Evolutionary conservation across 2,329 filamentous ascomycete genomes (phyloP).

Genomic region (Epichloe gansuensis): DNA sequence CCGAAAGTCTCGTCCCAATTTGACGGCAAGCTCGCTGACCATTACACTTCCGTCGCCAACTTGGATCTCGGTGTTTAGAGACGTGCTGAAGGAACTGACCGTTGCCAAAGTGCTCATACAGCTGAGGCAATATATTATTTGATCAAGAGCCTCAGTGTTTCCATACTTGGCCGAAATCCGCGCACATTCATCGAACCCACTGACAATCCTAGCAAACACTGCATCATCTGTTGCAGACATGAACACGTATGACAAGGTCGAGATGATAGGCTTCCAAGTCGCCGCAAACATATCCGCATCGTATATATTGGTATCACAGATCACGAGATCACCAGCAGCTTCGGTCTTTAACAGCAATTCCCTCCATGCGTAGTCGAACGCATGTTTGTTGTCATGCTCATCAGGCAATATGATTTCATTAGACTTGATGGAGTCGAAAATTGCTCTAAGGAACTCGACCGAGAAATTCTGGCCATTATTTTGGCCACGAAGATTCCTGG

Average conservation of each 20-base stretch:
- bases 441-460: constrained; percentile 68
- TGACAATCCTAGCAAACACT: constrained; percentile 85
- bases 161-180: constrained; percentile 79
- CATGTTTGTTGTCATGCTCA: constrained; percentile 92
- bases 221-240: constrained; percentile 96
- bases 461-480: constrained; percentile 80
- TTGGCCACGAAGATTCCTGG: constrained; percentile 78
- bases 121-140: constrained; percentile 81
- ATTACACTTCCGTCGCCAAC: constrained; percentile 86
- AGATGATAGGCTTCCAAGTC: constrained; percentile 90
- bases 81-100: constrained; percentile 64
- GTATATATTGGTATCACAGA: constrained; percentile 86
- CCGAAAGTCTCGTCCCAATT: constrained; percentile 85
- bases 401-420: constrained; percentile 96
- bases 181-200: constrained; percentile 92
- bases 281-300: constrained; percentile 96
- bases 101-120: constrained; percentile 82
- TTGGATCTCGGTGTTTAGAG: constrained; percentile 90
- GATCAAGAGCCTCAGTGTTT: constrained; percentile 77
- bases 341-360: constrained; percentile 80
- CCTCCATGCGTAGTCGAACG: constrained; percentile 96
- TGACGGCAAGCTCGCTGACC: constrained; percentile 96
- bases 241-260: constrained; percentile 94
- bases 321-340: constrained; percentile 56
- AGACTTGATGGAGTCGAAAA: constrained; percentile 81